phyloP scores from a whole-genome alignment of 163 green algal species.

The Chlorella variabilis region DNA sequence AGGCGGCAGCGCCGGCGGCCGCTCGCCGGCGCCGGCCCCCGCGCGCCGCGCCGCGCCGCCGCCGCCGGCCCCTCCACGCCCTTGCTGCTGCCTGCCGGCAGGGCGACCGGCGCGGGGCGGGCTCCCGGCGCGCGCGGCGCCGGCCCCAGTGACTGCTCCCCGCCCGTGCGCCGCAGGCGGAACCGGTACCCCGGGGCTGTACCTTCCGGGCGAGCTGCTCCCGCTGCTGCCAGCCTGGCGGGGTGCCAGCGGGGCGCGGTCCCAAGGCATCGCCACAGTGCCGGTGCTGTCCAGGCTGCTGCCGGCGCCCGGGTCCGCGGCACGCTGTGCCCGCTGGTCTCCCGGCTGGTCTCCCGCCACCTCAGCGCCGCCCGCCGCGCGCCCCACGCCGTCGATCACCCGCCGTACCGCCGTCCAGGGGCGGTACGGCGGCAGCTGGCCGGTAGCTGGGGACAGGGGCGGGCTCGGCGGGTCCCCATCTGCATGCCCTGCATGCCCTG shows the following conservation, averaged over 20 bases:
- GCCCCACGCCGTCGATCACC: slow-evolving; percentile 15
- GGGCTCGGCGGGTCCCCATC: not conserved
- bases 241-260: not conserved
- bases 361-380: not conserved
- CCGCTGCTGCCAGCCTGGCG: not conserved
- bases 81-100: no score
- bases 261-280: not conserved
- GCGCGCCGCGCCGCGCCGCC: no score
- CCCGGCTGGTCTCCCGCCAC: not conserved
- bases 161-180: no score
- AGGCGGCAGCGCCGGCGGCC: no score
- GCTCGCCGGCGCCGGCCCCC: no score
- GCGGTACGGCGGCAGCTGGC: not conserved
- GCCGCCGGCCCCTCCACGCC: no score
- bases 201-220: no score
- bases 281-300: not conserved
- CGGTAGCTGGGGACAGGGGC: not conserved
- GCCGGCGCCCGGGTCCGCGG: not conserved
- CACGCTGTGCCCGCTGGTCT: not conserved
- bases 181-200: no score
- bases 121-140: no score
- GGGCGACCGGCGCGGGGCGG: no score
- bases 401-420: not conserved
- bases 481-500: no score
- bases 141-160: no score